Conservation (phyloP, 805 yeast genomes). For the Metschnikowia borealis region DNA sequence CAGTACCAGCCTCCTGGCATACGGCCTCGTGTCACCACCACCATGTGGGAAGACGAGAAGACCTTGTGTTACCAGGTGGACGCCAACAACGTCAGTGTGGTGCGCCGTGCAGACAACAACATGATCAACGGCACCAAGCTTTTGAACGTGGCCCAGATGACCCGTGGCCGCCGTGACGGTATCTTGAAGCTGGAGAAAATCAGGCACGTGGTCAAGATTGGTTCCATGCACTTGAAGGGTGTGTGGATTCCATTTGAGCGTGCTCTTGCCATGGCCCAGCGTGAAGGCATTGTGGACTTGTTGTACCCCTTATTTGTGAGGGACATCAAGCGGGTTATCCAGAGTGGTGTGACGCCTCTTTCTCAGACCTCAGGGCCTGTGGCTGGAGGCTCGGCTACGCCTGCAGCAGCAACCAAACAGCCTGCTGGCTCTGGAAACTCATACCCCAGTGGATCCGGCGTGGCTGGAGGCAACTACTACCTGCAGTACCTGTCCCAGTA, state of each 20-base stretch:
- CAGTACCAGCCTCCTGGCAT: constrained; percentile 45
- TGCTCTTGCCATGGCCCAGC: constrained; percentile 75
- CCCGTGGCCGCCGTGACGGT: constrained; percentile 84
- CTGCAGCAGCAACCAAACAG: constrained; percentile 7
- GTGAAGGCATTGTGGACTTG: constrained; percentile 54
- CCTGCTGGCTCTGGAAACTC: constrained; percentile 6
- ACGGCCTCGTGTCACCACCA: constrained; percentile 69
- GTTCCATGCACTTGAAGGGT: constrained; percentile 84
- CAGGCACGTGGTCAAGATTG: constrained; percentile 79
- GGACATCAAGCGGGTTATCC: constrained; percentile 59
- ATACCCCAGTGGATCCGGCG: constrained; percentile 7
- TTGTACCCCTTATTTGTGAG: constrained; percentile 45
- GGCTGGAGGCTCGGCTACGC: constrained; percentile 3
- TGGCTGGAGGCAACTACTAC: constrained; percentile 12
- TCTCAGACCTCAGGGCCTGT: constrained; percentile 10
- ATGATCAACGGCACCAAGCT: constrained; percentile 84
- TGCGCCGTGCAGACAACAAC: constrained; percentile 78
- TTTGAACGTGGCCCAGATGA: constrained; percentile 80
- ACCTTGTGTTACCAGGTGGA: constrained; percentile 84
- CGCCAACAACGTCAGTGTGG: constrained; percentile 75
- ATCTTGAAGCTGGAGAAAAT: constrained; percentile 71
- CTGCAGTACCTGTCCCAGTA: constrained; percentile 19
- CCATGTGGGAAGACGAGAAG: constrained; percentile 89
- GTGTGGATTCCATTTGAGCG: constrained; percentile 89
- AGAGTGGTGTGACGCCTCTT: constrained; percentile 41